These are phyloP conservation scores for Dioszegia aurantiaca DNA, from an alignment of 768 basidiomycete genomes.

Conservation along the genomic window DNA sequence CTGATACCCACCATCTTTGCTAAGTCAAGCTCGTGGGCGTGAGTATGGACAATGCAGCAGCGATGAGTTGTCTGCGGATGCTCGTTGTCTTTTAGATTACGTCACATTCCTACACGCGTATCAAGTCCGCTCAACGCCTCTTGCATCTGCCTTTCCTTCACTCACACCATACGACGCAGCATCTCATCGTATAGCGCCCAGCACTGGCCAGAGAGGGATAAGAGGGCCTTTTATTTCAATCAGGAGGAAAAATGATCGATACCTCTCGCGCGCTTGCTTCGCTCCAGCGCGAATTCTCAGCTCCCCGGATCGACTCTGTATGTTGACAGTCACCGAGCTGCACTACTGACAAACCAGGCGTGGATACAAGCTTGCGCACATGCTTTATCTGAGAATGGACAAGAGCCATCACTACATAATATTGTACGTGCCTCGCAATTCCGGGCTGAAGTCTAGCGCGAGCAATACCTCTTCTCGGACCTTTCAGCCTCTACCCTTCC, in stretches of 20 bases:
- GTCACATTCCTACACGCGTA: too few species aligned
- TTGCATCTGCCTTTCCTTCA: too few species aligned
- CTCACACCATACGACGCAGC: too few species aligned
- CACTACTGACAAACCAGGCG: constrained; percentile 20
- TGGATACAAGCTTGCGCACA: constrained; percentile 30
- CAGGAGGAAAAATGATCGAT: constrained; percentile 22
- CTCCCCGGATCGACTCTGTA: constrained; percentile 34
- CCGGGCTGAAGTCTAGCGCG: constrained; percentile 19
- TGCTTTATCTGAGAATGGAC: constrained; percentile 22
- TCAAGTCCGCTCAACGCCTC: too few species aligned
- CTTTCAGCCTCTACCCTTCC: constrained; percentile 40
- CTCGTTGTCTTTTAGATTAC: too few species aligned
- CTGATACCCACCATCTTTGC: neutral
- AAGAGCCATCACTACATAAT: constrained; percentile 14
- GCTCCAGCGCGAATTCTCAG: constrained; percentile 26
- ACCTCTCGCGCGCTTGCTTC: constrained; percentile 13
- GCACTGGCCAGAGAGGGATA: too few species aligned
- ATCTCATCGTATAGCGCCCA: too few species aligned
- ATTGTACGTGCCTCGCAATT: constrained; percentile 19
- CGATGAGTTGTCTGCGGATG: too few species aligned
- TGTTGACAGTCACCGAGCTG: constrained; percentile 4
- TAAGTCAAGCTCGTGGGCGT: too few species aligned
- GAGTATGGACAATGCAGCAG: too few species aligned
- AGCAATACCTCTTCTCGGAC: constrained; percentile 44
- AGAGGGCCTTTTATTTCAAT: too few species aligned